These are phyloP conservation scores for Eimeria brunetti DNA, from an alignment of 169 alveolate species.

Conservation along the genomic window DNA sequence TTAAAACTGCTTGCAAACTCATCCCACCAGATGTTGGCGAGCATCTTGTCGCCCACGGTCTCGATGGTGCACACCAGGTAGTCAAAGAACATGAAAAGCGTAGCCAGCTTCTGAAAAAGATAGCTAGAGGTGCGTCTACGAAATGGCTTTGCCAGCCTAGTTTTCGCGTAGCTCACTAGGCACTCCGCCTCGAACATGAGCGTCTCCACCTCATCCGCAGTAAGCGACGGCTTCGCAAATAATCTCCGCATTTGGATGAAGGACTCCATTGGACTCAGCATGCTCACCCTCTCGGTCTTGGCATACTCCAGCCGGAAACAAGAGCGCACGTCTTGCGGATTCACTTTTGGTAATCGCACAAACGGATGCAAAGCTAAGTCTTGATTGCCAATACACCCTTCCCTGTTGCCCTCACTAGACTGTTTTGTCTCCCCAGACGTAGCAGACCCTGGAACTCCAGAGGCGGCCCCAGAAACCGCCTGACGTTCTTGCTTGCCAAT, in stretches of 20 bases:
- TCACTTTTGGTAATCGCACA: background rate
- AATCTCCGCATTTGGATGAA: background rate
- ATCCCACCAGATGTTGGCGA: background rate
- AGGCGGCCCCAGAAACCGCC: no score
- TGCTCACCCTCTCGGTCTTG: background rate
- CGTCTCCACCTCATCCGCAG: background rate
- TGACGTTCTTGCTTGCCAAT: background rate
- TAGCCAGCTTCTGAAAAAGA: background rate
- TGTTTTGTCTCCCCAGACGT: no score
- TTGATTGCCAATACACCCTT: background rate
- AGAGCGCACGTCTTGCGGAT: background rate
- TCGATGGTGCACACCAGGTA: background rate
- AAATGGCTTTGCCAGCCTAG: background rate
- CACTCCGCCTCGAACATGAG: background rate
- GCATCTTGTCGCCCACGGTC: background rate
- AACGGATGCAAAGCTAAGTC: no score
- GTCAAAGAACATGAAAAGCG: background rate
- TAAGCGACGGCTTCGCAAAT: background rate
- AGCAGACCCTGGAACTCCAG: no score
- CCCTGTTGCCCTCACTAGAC: no score
- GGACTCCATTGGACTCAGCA: background rate
- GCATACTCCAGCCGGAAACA: background rate
- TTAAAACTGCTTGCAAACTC: background rate
- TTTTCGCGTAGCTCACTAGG: background rate
- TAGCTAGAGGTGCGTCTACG: background rate